phyloP scores from a whole-genome alignment of 352 stramenopile genomes.

The Thraustotheca clavata region DNA sequence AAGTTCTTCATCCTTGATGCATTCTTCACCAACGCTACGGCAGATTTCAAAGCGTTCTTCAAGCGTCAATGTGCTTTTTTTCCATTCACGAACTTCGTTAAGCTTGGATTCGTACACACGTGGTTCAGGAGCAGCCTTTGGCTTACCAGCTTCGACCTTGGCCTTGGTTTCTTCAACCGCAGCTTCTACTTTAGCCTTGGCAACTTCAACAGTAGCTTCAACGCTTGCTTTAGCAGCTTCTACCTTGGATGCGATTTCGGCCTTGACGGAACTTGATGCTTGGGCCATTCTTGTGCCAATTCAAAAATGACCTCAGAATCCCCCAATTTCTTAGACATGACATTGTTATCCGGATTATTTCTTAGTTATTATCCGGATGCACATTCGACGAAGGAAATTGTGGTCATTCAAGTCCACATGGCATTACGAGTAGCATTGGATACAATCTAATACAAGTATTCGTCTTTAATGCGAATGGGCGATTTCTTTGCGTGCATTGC shows the following conservation, averaged over 20 bases:
- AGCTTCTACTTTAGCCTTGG: slow-evolving; percentile 13
- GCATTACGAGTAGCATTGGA: too few relatives aligned
- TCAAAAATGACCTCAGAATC: slow-evolving; percentile 12
- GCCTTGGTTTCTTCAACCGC: slow-evolving; percentile 15
- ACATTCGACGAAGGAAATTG: background rate
- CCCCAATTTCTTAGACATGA: slow-evolving; percentile 2
- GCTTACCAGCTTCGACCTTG: slow-evolving; percentile 2
- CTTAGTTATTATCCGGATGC: too few relatives aligned
- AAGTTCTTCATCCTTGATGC: slow-evolving; percentile 89
- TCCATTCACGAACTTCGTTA: slow-evolving; percentile 40
- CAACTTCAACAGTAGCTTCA: slow-evolving; percentile 14
- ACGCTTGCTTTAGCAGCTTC: too few relatives aligned
- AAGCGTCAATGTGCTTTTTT: slow-evolving; percentile 63
- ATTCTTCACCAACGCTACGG: slow-evolving; percentile 88
- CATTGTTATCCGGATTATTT: background rate
- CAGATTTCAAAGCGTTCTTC: slow-evolving; percentile 74
- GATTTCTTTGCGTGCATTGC: too few relatives aligned
- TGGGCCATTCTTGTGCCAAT: slow-evolving; percentile 1
- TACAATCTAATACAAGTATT: too few relatives aligned
- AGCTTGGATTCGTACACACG: slow-evolving; percentile 17
- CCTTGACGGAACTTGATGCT: slow-evolving; percentile 2
- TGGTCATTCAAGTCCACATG: too few relatives aligned
- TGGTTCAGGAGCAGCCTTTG: slow-evolving; percentile 6
- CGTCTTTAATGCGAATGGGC: too few relatives aligned
- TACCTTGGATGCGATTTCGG: too few relatives aligned